Evolutionary conservation across 1,284 basidiomycete species (phyloP), one percentile per base, ranked within the genome.

Genomic region (Pseudozyma flocculosa): DNA sequence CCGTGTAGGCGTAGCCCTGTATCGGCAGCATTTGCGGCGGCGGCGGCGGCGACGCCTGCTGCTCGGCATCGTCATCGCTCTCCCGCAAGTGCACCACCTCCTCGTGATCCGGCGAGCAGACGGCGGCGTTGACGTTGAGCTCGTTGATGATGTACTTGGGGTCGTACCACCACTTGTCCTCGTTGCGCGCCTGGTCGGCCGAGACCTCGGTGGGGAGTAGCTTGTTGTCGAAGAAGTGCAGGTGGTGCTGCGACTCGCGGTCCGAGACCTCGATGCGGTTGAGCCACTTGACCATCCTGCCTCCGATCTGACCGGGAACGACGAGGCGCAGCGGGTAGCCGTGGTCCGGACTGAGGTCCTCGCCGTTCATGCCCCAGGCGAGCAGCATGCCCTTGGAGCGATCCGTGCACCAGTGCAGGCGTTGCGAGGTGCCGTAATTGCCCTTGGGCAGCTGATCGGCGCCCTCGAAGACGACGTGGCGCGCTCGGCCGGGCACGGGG

Each of bases 281-380:
- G 26, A 87, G 78, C 86, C 86, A 87, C 78, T 87, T 83, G 48
- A 73, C 75, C 56, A 70, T 78, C 18, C 73, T 39, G 40, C 85
- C 86, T 22, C 86, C 86, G 48, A 87, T 86, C 57, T 85, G 83
- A n/a, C 84, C 84, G 1, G 86, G 86, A 2, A 87, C 80, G 53
- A 87, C 80, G 2, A 87, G 73, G 11, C 86, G 80, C 18, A 87
- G 68, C 0, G 86, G 86, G 62, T 82, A 86, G 3, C 86, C 86
- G 64, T 88, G 86, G 65, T 87, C 86, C 0, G 86, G 85, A 37
- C 83, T 82, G 14, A 73, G 49, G 15, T 55, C 49, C 39, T 73
- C 68, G 5, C 73, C 70, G 55, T 87, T 87, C 83, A 87, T 85
- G 10, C 81, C 83, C 83, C 85, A 87, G 26, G 82, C 82, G 23